These are phyloP conservation scores for Rhynchospora pubera DNA, from an alignment of 176 grass and related monocot species.

Conservation along the genomic window DNA sequence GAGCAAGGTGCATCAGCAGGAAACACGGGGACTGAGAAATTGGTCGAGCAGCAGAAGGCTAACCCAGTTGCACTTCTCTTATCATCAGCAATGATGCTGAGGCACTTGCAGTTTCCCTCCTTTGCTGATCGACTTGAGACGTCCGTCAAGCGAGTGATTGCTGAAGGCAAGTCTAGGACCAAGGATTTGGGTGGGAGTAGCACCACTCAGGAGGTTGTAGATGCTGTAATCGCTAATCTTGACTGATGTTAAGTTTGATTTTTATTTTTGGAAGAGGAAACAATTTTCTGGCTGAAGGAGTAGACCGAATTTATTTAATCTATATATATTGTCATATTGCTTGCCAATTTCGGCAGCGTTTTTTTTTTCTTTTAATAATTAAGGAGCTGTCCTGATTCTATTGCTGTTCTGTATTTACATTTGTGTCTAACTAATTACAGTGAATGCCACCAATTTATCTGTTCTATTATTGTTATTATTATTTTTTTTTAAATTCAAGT, in stretches of 20 bases:
- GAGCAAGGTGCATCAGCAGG: conserved; percentile 98
- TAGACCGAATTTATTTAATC: background rate
- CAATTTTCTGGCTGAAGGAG: background rate
- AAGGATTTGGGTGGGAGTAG: conserved; percentile 77
- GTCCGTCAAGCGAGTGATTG: conserved; percentile 63
- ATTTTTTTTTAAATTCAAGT: background rate
- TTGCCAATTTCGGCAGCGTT: background rate
- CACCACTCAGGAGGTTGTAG: conserved; percentile 80
- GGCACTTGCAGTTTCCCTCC: conserved; percentile 85
- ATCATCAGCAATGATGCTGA: conserved; percentile 90
- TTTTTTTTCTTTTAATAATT: conserved; percentile 1
- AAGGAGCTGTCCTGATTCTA: background rate
- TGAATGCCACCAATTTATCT: background rate
- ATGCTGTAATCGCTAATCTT: conserved; percentile 73
- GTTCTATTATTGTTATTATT: background rate
- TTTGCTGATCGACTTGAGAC: conserved; percentile 84
- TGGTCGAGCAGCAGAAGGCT: conserved; percentile 65
- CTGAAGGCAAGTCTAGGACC: conserved; percentile 47
- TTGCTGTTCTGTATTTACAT: conserved; percentile 3
- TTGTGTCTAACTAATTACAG: background rate
- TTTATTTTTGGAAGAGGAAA: background rate
- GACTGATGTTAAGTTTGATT: conserved; percentile 32
- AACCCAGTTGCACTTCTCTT: conserved; percentile 83
- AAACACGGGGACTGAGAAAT: conserved; percentile 67
- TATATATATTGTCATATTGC: background rate